A percentile compares a stretch with the other conserved stretches of the same genome.
phyloP scores from a whole-genome alignment of 164 flowering plant genomes.

The Magnolia changhungtana region DNA sequence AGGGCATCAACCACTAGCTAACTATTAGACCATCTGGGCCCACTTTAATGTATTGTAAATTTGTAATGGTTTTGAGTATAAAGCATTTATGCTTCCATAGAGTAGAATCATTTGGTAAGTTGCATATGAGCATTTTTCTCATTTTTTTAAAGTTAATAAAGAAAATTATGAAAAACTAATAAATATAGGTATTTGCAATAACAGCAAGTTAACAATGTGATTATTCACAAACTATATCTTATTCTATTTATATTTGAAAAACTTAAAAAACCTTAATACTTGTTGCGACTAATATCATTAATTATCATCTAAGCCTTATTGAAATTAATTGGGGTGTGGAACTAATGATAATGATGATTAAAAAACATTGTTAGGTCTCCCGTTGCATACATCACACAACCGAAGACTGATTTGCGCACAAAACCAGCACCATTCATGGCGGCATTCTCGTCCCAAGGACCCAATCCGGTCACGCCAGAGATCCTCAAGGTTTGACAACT shows the following conservation, averaged over 20 bases:
- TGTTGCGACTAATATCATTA: background rate
- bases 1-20: too few relatives aligned
- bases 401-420: constrained; percentile 31
- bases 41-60: too few relatives aligned
- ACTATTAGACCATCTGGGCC: too few relatives aligned
- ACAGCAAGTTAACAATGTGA: too few relatives aligned
- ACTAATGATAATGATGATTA: background rate
- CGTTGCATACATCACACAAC: constrained; percentile 42
- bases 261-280: background rate
- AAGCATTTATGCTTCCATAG: too few relatives aligned
- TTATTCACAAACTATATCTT: background rate
- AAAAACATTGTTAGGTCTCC: constrained; percentile 36
- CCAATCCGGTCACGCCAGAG: constrained; percentile 57
- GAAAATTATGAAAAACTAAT: too few relatives aligned
- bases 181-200: too few relatives aligned
- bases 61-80: too few relatives aligned
- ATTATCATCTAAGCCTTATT: background rate
- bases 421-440: constrained; percentile 86
- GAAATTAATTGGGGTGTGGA: background rate
- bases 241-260: background rate
- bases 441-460: constrained; percentile 77
- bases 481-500: constrained; percentile 61
- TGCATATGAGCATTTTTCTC: too few relatives aligned
- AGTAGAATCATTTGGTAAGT: too few relatives aligned
- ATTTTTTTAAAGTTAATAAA: too few relatives aligned